Evolutionary conservation across 2,329 filamentous ascomycete species (phyloP), one percentile per base, ranked within the genome.

Genomic region (Claviceps capensis): DNA sequence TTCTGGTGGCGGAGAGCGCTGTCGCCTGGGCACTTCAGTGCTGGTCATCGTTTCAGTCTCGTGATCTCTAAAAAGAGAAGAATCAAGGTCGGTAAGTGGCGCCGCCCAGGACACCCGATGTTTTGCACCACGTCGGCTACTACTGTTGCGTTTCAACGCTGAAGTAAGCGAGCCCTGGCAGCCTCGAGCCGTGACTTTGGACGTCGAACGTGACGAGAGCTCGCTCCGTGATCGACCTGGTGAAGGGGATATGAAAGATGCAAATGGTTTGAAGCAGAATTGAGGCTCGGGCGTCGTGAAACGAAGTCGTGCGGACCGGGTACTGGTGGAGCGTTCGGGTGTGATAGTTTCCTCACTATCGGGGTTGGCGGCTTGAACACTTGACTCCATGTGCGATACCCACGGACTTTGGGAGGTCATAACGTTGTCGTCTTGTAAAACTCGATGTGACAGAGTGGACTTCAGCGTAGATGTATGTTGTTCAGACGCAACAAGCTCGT

Each of bases 211-310:
- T 44, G n/a, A 34, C 4, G 30, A 41, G n/a, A 5, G 2, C 11
- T 36, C 23, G 1, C 3, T 37, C 11, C 59, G 55, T 14, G 55
- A 57, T n/a, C 58, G 65, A 42, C 69, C 65, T 1, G 76, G 72
- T 0, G 75, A 76, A 1, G 73, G 71, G 0, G 73, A 73, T 58
- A 75, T 71, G 59, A 79, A 79, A 1, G 71, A 70, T 1, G 73
- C 69, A 58, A 79, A 79, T 0, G 75, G 70, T 55, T 74, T 76
- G 57, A 77, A 67, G 0, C 71, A 72, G 34, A 77, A 66, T 4
- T 70, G 69, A 14, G 72, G 68, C 48, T 77, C 72, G 5, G 74
- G 71, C 0, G 72, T 74, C 2, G 65, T 64, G 36, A 67, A 57
- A 53, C 62, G 59, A 17, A 26, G 30, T 44, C 38, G 30, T 14